These are phyloP conservation scores for Corinectria fuckeliana DNA, from an alignment of 2,329 filamentous ascomycete genomes.

Conservation along the genomic window DNA sequence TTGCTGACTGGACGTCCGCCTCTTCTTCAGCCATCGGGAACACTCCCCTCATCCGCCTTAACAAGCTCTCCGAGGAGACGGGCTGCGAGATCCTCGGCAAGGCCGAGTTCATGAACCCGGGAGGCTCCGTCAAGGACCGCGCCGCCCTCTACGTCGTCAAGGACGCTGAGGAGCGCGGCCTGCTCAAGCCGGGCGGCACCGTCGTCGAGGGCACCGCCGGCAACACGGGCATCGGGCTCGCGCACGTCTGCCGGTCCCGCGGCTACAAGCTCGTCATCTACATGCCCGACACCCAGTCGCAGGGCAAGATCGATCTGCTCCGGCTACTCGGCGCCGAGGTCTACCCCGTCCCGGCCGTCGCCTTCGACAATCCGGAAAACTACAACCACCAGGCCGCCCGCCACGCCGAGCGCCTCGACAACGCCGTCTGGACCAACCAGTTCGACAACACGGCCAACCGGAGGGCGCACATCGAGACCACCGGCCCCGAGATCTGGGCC, in stretches of 20 bases:
- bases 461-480: constrained; percentile 94
- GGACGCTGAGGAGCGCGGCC: constrained; percentile 87
- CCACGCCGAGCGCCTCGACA: constrained; percentile 85
- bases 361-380: constrained; percentile 93
- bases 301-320: constrained; percentile 95
- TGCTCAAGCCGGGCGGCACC: constrained; percentile 84
- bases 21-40: constrained; percentile 83
- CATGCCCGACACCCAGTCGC: constrained; percentile 98
- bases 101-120: constrained; percentile 98
- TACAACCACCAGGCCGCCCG: constrained; percentile 96
- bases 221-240: constrained; percentile 97
- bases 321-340: constrained; percentile 92
- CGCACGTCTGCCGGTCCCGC: constrained; percentile 90
- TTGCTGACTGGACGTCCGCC: not conserved
- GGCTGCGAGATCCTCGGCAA: constrained; percentile 95
- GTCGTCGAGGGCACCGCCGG: constrained; percentile 97
- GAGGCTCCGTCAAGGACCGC: constrained; percentile 94
- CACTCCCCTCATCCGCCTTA: constrained; percentile 90
- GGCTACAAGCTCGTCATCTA: constrained; percentile 98
- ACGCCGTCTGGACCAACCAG: constrained; percentile 98
- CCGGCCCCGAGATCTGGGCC: constrained; percentile 95
- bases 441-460: constrained; percentile 97
- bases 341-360: constrained; percentile 92
- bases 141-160: constrained; percentile 93
- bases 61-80: constrained; percentile 85